Evolutionary conservation across 345 rosid genomes (phyloP), one percentile per base, ranked within the genome.

Genomic region (Acer yangbiense): DNA sequence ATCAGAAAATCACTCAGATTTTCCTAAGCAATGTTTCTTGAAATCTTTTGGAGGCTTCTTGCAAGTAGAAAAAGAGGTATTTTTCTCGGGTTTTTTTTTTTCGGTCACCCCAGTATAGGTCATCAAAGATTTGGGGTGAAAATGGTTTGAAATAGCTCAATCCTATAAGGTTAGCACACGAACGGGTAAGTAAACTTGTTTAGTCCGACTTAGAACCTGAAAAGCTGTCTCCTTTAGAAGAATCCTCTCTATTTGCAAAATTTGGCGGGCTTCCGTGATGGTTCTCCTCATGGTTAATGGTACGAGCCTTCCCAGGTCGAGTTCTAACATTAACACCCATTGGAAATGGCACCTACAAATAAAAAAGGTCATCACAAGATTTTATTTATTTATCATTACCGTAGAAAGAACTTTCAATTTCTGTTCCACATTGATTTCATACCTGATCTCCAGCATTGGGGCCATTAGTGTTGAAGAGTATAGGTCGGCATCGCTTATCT

Each of bases 381-480:
- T 65, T 61, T 62, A 58, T 63, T 21, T 6, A 6, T 7, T 20
- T 10, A 60, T 44, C 78, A 58, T n/a, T 12, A 32, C 12, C 25
- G 3, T 23, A 39, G 2, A 7, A 16, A 44, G 55, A 8, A 18
- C 25, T 46, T 39, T 6, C 25, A 41, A 9, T 11, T 43, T 16
- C 25, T 25, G 48, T 9, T 27, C 46, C 21, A 11, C 6, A n/a
- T 21, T 44, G 63, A 52, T 41, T 13, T 48, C 69, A 57, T 85
- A 92, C 96, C 92, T 90, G 92, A 77, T 88, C 92, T 67, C 96
- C 92, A 8, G 90, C 91, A 83, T 90, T 88, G 20, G 91, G 93
- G 10, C 96, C 96, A 23, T 90, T 89, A 0, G 93, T 90, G 62
- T 87, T 86, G 83, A 92, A 87, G 58, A 92, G 94, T 74, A 92